Base-by-base conservation (phyloP, 2,329 filamentous ascomycete species). In the Venturia pyrina region DNA sequence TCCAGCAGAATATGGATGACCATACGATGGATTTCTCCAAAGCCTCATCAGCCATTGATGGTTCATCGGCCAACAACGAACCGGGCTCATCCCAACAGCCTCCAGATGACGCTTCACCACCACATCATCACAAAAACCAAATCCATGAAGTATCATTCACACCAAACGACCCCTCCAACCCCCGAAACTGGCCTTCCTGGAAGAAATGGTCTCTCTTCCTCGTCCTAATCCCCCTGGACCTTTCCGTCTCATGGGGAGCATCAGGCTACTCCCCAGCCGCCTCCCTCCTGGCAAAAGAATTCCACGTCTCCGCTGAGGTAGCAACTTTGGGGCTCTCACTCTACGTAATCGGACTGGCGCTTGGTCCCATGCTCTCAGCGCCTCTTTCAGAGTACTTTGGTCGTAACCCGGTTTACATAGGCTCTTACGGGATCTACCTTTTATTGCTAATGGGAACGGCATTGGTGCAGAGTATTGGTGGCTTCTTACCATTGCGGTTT, bases 101-200 rank as follows among this genome's bases (percentile, higher is more conserved):
- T 13, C 34, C 28, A 28, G 28, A 28, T 28, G 28, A 28, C 28
- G 28, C 28, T 28, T 28, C 28, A 28, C 28, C 28, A 28, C 4
- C 28, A 28, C 28, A 28, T 28, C 28, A 28, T 28, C 28, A 21
- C 7, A 71, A 72, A 13, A 77, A 81, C 65, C 81, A 85, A 4
- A 84, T 85, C 34, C 93, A 86, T 71, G 90, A 95, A 75, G 82
- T 93, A 65, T 86, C 89, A 71, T 92, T 90, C 73, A 83, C 84
- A 17, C 83, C 83, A 1, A 77, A 83, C 66, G 87, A 89, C 70
- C 79, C 79, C 1, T 80, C 82, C 15, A 88, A 91, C 70, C 89
- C 90, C 0, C 80, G 82, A 66, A 87, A 89, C 72, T 92, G 89
- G 88, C 75, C 85, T 0, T 71, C 87, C 41, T 81, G 77, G 69